These are phyloP conservation scores for Mortierella sp. DNA, from an alignment of 371 early-diverging fungal genomes.

Conservation along the genomic window DNA sequence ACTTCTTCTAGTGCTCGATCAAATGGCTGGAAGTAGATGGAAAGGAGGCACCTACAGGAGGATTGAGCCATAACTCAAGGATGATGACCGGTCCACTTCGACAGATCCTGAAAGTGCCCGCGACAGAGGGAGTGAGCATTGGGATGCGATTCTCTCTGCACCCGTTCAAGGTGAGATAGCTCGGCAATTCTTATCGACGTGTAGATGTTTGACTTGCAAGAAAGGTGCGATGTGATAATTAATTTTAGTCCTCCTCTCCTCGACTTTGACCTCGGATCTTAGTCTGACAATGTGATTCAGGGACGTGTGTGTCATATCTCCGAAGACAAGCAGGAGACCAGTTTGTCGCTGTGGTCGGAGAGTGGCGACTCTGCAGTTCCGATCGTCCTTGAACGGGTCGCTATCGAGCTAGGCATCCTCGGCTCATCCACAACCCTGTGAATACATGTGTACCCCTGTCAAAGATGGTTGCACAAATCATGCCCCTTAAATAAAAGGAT, in stretches of 20 bases:
- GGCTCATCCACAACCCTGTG: conserved; percentile 2
- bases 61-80: not conserved
- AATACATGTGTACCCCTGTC: not conserved
- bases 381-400: conserved; percentile 16
- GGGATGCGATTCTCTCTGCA: conserved; percentile 26
- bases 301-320: conserved; percentile 24
- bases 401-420: conserved; percentile 21
- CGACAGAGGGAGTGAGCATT: conserved; percentile 27
- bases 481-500: conserved; percentile 7
- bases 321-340: conserved; percentile 14
- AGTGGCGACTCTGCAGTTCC: not conserved
- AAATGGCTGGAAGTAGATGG: conserved; percentile 16
- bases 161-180: conserved; percentile 15
- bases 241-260: not conserved
- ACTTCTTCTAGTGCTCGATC: conserved; percentile 25
- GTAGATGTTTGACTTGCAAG: not conserved
- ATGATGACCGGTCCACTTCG: conserved; percentile 42
- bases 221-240: not conserved
- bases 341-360: conserved; percentile 20
- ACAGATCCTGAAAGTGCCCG: conserved; percentile 36
- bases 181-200: too few species aligned
- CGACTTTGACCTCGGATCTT: not conserved
- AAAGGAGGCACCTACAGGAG: not conserved
- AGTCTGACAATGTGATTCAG: conserved; percentile 13
- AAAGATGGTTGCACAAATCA: not conserved